Evolutionary conservation across 2,329 filamentous ascomycete genomes (phyloP).

Genomic region (Fusarium floridanum): DNA sequence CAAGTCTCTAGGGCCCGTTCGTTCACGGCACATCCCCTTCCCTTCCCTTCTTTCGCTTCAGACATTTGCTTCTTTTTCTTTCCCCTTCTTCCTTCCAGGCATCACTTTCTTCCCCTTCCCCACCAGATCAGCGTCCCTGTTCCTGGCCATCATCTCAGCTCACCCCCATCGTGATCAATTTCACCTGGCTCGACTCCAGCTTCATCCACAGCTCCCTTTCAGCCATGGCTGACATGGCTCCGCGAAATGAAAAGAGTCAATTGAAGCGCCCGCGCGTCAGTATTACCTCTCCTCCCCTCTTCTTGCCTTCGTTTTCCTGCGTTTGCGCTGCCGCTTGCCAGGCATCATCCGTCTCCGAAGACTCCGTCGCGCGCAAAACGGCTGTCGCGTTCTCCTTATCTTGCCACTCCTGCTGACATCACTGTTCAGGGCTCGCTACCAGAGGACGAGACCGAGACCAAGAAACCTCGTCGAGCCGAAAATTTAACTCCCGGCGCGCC

Average conservation of each 20-base stretch:
- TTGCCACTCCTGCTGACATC: constrained; percentile 39
- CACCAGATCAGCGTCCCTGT: constrained; percentile 17
- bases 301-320: constrained; percentile 11
- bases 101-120: constrained; percentile 33
- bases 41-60: constrained; percentile 26
- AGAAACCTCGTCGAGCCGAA: constrained; percentile 86
- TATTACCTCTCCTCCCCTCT: constrained; percentile 43
- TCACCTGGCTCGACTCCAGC: constrained; percentile 31
- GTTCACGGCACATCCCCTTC: constrained; percentile 42
- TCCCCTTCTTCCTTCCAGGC: constrained; percentile 32
- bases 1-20: constrained; percentile 36
- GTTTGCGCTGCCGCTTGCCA: constrained; percentile 12
- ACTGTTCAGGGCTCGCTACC: constrained; percentile 71
- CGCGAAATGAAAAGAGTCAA: constrained; percentile 80
- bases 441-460: constrained; percentile 74
- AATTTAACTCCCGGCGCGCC: constrained; percentile 70
- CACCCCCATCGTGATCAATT: constrained; percentile 28
- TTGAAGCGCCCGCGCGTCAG: constrained; percentile 85
- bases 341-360: not conserved
- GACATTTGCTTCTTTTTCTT: constrained; percentile 22
- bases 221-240: constrained; percentile 63
- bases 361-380: constrained; percentile 18
- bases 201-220: constrained; percentile 29
- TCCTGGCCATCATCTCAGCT: constrained; percentile 11
- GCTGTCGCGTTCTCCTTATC: constrained; percentile 23